Percentiles rank a stretch among this genome's conserved stretches.
These are phyloP conservation scores for Neurospora terricola DNA, from an alignment of 495 filamentous ascomycete species.

Conservation along the genomic window DNA sequence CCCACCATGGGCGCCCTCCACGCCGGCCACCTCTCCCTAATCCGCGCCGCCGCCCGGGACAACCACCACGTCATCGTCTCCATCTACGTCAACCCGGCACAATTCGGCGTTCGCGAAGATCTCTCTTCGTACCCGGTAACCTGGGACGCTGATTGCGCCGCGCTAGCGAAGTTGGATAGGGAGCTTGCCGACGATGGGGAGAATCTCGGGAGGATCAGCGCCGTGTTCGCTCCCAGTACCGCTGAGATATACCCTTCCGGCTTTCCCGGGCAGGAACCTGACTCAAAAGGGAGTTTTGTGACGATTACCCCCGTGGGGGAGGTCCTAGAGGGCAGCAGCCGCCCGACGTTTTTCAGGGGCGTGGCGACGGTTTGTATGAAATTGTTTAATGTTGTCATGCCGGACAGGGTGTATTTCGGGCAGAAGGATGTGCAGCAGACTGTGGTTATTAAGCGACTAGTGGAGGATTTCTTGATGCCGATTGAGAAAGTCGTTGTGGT, in stretches of 20 bases:
- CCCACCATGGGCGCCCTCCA: conserved; percentile 97
- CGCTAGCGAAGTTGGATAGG: conserved; percentile 56
- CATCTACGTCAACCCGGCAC: conserved; percentile 93
- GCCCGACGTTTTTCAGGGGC: conserved; percentile 94
- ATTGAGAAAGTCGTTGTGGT: conserved; percentile 65
- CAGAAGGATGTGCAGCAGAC: conserved; percentile 98
- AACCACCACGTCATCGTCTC: conserved; percentile 79
- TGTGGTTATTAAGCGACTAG: conserved; percentile 76
- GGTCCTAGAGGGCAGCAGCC: conserved; percentile 69
- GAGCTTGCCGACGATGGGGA: conserved; percentile 51
- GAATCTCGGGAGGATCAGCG: conserved; percentile 58
- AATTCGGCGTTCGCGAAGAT: conserved; percentile 89
- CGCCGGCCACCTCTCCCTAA: conserved; percentile 79
- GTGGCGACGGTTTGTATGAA: conserved; percentile 97
- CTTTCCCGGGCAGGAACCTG: conserved; percentile 69
- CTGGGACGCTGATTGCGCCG: conserved; percentile 63
- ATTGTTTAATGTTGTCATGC: conserved; percentile 83
- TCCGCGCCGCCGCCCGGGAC: conserved; percentile 74
- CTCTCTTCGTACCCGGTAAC: conserved; percentile 83
- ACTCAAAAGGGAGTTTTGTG: conserved; percentile 68
- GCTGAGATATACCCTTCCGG: conserved; percentile 74
- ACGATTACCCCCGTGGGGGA: conserved; percentile 75
- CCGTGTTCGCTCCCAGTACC: no score
- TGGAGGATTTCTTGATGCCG: conserved; percentile 77
- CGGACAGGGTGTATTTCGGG: conserved; percentile 88